Base-by-base conservation (phyloP, 306 rosid genomes). In the Dicorynia guianensis region DNA sequence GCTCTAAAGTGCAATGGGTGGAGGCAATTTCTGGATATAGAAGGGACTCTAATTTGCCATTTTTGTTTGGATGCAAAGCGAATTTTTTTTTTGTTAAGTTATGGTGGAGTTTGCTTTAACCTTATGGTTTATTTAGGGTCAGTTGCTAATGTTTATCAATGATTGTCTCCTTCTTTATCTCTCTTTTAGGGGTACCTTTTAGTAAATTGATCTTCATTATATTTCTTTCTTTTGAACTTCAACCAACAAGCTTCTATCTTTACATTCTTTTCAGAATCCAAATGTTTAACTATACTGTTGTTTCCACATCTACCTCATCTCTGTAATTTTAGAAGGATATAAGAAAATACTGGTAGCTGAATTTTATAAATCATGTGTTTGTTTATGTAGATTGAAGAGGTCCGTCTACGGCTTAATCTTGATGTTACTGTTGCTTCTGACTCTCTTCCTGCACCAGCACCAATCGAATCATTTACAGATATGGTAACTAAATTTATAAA, bases 401-500 rank as follows among this genome's bases (percentile, higher is more conserved):
- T 92, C 39, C 81, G 96, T 4, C 15, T 72, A 43, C 85, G 97
- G 80, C 93, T 92, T 72, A 92, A 92, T 76, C 85, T 92, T 17
- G 96, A 89, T 68, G 96, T 89, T 20, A 72, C 93, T 79, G 89
- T 82, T 65, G 76, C 85, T 11, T 60, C 80, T 1, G 93, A 87
- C 67, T 81, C 96, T 42, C 79, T 82, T 78, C 86, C 87, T 54
- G 90, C 96, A 14, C 89, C 91, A 43, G 88, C 93, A 67, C 96
- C 97, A 10, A 90, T 92, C 17, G 97, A 92, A 82, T 83, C 97
- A 0, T 92, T 92, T 65, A 67, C 84, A 18, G 97, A 92, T 63
- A 92, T 92, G 97, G 97, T 91, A 75, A 44, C 39, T 49, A 30
- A 46, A 54, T 53, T 61, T 69, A 50, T 35, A 4, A 39, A 50